Base-by-base conservation (phyloP, 1,284 basidiomycete species). In the Neotropicomus parvogracilis region DNA sequence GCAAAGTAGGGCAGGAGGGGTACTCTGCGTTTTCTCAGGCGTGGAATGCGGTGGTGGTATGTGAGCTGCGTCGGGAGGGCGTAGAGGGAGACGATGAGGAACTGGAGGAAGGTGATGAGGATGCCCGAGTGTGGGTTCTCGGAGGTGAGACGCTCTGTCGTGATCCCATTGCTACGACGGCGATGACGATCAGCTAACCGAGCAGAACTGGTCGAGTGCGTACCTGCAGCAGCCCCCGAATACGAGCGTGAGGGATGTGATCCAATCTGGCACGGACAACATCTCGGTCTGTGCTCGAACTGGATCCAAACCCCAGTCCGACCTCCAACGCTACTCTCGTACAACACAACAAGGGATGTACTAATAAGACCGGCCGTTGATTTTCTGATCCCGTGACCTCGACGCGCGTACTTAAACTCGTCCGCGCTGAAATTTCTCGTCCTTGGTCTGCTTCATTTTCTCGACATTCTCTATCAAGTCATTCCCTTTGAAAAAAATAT, bases 51-150 rank as follows among this genome's bases (percentile, higher is more conserved):
- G 10, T 26, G 58, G 1, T n/a, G n/a, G n/a, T n/a, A n/a, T n/a
- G 55, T 64, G 31, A 86, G 49, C 59, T 88, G 82, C 34, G 70
- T 75, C 1, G 80, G 81, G 14, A 90, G 72, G 0, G 85, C 83
- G 55, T 81, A 72, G 1, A 91, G 54, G 8, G 90, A 81, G 49
- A 94, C 83, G 58, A 85, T 65, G 44, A 88, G 53, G 67, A 93
- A 94, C 66, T 95, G 92, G 37, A 84, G 77, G 58, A 93, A 87
- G 0, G 92, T 95, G 60, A 95, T 81, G 45, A 95, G 78, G 17
- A 85, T 80, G 46, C 91, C 91, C 41, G 81, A 70, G 20, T 74
- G 68, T 10, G 86, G 83, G 58, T 84, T 75, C 41, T 75, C 68
- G 4, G 78, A 74, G 2, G 83, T 87, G 16, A 87, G 68, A 53